Conservation (phyloP, 352 stramenopile genomes). For the Pythium aristosporum region DNA sequence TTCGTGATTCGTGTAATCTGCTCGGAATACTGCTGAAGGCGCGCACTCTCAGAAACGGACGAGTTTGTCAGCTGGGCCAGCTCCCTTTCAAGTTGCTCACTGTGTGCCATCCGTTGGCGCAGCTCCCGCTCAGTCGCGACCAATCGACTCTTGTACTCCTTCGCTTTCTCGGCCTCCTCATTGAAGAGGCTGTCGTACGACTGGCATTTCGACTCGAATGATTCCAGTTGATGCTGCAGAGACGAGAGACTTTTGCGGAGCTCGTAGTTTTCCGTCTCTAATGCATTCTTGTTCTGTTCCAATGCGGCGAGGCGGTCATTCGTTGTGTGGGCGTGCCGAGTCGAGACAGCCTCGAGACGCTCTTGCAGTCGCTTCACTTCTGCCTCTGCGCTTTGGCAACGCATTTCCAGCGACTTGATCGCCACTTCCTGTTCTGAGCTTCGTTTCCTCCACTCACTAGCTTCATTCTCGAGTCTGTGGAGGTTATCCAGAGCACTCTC, state of each 20-base stretch:
- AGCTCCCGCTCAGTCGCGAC: constrained; percentile 30
- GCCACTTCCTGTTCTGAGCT: constrained; percentile 42
- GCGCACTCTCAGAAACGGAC: constrained; percentile 36
- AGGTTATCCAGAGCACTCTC: constrained; percentile 43
- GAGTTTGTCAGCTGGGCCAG: constrained; percentile 35
- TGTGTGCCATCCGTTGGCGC: constrained; percentile 25
- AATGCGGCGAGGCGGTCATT: constrained; percentile 56
- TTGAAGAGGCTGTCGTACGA: constrained; percentile 32
- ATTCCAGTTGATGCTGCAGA: constrained; percentile 50
- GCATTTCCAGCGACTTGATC: constrained; percentile 43
- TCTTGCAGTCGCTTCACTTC: constrained; percentile 43
- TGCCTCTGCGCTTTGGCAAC: constrained; percentile 39
- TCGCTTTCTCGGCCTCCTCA: constrained; percentile 37
- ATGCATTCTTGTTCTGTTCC: constrained; percentile 47
- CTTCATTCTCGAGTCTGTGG: constrained; percentile 45
- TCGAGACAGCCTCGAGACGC: constrained; percentile 39
- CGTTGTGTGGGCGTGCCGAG: constrained; percentile 43
- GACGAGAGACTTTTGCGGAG: constrained; percentile 45
- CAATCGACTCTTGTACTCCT: constrained; percentile 37
- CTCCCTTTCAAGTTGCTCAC: constrained; percentile 49
- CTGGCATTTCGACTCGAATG: constrained; percentile 45
- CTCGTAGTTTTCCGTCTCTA: constrained; percentile 56
- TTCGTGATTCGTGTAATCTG: constrained; percentile 36
- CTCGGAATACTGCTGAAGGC: constrained; percentile 41
- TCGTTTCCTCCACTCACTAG: constrained; percentile 39